Base-by-base conservation (phyloP, 106 monocot species). In the Acorus calamus region DNA sequence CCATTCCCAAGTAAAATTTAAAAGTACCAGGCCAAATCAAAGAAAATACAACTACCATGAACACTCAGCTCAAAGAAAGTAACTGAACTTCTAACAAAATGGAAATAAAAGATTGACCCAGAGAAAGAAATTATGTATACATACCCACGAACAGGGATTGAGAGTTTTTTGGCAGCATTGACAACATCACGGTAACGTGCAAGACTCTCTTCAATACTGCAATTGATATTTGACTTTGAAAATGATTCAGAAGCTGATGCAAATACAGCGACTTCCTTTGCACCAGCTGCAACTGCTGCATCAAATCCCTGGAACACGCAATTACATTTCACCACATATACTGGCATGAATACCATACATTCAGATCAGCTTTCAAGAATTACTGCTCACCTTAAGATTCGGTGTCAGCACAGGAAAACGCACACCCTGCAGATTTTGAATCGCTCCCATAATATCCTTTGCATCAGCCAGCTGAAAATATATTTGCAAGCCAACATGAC, bases 141-240 rank as follows among this genome's bases (percentile, higher is more conserved):
- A 55, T 80, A 92, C 92, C 92, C 92, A 60, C 92, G 87, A 60
- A 92, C 71, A 55, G 84, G 92, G 9, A 92, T 70, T 48, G 62
- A 62, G 48, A 69, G 61, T 11, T 72, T 69, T 55, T 85, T 77
- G 52, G 87, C 92, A 64, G 87, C 74, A 52, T 48, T 57, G 58
- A 66, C 52, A n/a, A 92, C 92, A 50, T 84, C 82, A 47, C 50
- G 62, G 52, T 82, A 92, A 55, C 92, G 87, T 4, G 61, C 61
- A 71, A 92, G 81, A 61, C 92, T 92, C 60, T 87, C 87, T 69
- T 84, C 53, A 53, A 92, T 80, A 67, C 81, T 88, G 62, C 92
- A 92, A 66, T 92, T 92, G 60, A 92, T 87, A 61, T 92, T 92
- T 59, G 84, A 84, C 70, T 57, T 71, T 42, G 92, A 92, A 78